Conservation (phyloP, 495 filamentous ascomycete genomes). For the Penicillium robsamsonii region DNA sequence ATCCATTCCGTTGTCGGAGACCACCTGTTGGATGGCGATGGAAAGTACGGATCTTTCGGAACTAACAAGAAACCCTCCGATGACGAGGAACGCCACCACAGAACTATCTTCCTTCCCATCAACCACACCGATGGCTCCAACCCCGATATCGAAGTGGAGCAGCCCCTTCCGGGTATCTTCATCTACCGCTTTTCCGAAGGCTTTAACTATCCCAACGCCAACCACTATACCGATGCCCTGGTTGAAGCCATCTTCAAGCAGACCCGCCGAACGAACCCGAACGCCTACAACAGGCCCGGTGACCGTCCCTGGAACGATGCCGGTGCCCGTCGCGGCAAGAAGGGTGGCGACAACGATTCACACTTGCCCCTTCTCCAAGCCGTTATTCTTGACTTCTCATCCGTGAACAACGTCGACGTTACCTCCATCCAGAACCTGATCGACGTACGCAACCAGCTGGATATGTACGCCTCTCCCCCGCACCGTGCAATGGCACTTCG, state of each 20-base stretch:
- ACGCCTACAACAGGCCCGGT: slow-evolving; percentile 60
- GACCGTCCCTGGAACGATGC: slow-evolving; percentile 98
- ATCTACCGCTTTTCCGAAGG: slow-evolving; percentile 97
- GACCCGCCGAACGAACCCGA: slow-evolving; percentile 74
- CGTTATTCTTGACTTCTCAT: slow-evolving; percentile 91
- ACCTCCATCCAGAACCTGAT: slow-evolving; percentile 94
- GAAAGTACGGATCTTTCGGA: slow-evolving; percentile 55
- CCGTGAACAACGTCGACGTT: slow-evolving; percentile 94
- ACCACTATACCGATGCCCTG: slow-evolving; percentile 84
- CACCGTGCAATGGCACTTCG: slow-evolving; percentile 92
- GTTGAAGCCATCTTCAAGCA: slow-evolving; percentile 67
- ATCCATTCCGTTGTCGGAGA: slow-evolving; percentile 90
- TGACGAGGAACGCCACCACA: slow-evolving; percentile 33
- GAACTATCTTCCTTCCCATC: slow-evolving; percentile 88
- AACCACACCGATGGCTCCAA: slow-evolving; percentile 88
- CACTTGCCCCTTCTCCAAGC: slow-evolving; percentile 78
- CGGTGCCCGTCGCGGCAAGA: slow-evolving; percentile 64
- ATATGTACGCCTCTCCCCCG: slow-evolving; percentile 81
- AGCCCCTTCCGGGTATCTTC: slow-evolving; percentile 90
- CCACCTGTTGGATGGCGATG: slow-evolving; percentile 63
- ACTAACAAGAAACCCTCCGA: slow-evolving; percentile 29
- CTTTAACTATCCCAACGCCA: slow-evolving; percentile 94
- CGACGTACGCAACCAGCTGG: slow-evolving; percentile 96
- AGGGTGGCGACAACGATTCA: slow-evolving; percentile 42
- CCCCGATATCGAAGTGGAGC: slow-evolving; percentile 72